A percentile compares a stretch with the other conserved stretches of the same genome.
Evolutionary conservation across 2,329 filamentous ascomycete species (phyloP).

Genomic region (Elsinoe fawcettii): DNA sequence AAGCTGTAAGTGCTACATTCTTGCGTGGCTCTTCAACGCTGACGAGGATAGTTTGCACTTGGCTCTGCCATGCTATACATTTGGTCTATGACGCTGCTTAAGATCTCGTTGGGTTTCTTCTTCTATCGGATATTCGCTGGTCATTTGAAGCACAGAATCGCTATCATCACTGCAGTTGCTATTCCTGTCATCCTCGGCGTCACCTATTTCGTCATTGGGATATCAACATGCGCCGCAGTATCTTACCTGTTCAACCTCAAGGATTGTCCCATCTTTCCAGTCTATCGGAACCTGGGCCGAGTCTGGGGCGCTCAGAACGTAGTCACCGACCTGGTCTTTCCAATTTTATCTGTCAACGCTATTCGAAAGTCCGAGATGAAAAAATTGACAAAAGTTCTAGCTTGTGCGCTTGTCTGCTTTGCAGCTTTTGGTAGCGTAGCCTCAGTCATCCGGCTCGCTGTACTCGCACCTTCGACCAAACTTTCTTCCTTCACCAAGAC

Average conservation of each 20-base stretch:
- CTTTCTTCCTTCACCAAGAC: slow-evolving; percentile 24
- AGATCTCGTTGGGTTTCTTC: slow-evolving; percentile 43
- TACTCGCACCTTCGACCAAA: slow-evolving; percentile 12
- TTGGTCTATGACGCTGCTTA: slow-evolving; percentile 38
- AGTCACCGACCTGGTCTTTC: slow-evolving; percentile 31
- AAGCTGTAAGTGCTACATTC: neutral
- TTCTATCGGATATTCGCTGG: slow-evolving; percentile 42
- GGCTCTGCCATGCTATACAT: slow-evolving; percentile 32
- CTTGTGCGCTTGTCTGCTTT: neutral
- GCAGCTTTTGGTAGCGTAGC: neutral
- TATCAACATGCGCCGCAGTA: slow-evolving; percentile 45
- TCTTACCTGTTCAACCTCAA: slow-evolving; percentile 30
- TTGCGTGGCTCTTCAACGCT: neutral
- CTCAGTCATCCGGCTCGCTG: neutral
- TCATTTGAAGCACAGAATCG: slow-evolving; percentile 33
- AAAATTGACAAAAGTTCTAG: neutral
- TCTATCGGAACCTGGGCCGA: slow-evolving; percentile 15
- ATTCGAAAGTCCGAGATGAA: slow-evolving; percentile 23
- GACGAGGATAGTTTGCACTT: neutral
- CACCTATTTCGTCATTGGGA: slow-evolving; percentile 42
- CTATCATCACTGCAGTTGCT: slow-evolving; percentile 37
- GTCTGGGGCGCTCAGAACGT: slow-evolving; percentile 26
- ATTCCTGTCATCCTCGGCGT: slow-evolving; percentile 37
- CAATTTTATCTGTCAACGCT: slow-evolving; percentile 30
- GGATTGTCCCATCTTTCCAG: slow-evolving; percentile 16